Conservation (phyloP, 2,329 filamentous ascomycete species). For the Aspergillus transmontanensis region DNA sequence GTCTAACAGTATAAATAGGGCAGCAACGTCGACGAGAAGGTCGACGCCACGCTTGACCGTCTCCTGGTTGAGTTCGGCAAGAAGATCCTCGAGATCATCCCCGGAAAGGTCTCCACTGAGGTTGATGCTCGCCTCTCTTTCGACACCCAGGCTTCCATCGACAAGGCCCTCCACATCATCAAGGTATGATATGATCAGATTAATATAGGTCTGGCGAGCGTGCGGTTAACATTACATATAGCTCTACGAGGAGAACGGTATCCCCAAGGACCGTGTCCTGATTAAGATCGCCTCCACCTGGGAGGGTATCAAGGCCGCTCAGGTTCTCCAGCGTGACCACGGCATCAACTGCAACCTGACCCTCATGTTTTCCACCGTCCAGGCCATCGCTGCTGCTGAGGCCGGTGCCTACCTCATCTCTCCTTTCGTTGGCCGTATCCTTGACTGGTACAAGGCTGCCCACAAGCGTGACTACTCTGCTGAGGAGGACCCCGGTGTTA, state of each 20-base stretch:
- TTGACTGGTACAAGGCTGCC: conserved; percentile 98
- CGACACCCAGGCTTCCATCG: conserved; percentile 84
- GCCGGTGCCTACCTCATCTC: conserved; percentile 97
- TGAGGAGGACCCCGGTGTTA: conserved; percentile 92
- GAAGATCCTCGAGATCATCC: conserved; percentile 95
- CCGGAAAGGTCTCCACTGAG: conserved; percentile 98
- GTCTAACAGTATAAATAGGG: conserved; percentile 43
- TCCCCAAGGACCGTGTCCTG: conserved; percentile 89
- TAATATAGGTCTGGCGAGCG: not conserved
- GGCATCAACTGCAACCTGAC: conserved; percentile 98
- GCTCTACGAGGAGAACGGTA: conserved; percentile 92
- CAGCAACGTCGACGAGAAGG: conserved; percentile 72
- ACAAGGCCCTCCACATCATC: conserved; percentile 97
- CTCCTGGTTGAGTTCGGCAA: conserved; percentile 97
- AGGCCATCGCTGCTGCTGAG: conserved; percentile 95
- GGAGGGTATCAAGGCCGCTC: conserved; percentile 98
- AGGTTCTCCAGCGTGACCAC: conserved; percentile 94
- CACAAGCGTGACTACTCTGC: conserved; percentile 91
- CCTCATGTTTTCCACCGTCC: conserved; percentile 93
- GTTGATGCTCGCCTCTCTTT: conserved; percentile 97
- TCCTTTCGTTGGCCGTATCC: conserved; percentile 97
- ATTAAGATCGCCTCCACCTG: conserved; percentile 99
- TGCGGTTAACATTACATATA: conserved; percentile 45
- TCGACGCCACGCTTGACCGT: conserved; percentile 87
- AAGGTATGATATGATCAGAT: conserved; percentile 60